Base-by-base conservation (phyloP, 495 filamentous ascomycete genomes). In the Xylaria palmicola region DNA sequence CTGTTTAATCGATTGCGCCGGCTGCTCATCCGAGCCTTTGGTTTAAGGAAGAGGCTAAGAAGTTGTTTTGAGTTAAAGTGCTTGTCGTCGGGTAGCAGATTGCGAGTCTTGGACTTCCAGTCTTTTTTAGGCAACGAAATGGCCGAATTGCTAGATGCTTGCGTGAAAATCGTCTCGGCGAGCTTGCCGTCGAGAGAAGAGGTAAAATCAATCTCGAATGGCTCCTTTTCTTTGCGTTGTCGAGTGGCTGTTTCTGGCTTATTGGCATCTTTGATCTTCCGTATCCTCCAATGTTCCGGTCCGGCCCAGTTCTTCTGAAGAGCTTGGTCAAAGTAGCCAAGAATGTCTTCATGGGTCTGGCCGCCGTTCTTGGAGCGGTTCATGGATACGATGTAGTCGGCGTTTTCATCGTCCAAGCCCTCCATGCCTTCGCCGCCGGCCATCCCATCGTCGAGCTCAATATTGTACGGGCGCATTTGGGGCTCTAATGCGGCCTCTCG, bases 251-350 rank as follows among this genome's bases (percentile, higher is more conserved):
- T 81, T 13, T 82, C 76, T 32, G 80, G 72, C 66, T 89, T 91
- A 57, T 83, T 85, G 60, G 83, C 81, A 57, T 94, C 90, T 74
- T 97, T 97, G 72, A 98, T 93, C 70, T 88, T 90, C 41, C 90
- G 83, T 67, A 99, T 98, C 65, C 93, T 86, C 94, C 94, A 99
- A 75, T 99, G 95, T 72, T 99, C 95, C 37, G 94, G 94, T 48
- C 92, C 95, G n/a, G 90, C 91, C 94, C 94, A 99, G 73, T 97
- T 98, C 81, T 95, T 96, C 66, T 90, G 86, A 26, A 97, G 77
- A 8, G 93, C 92, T 67, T 96, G 88, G 73, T 99, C 94, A 69
- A 99, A 99, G 76, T 97, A 99, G 66, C 88, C 89, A 17, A 99
- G 83, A 55, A 99, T 96, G 67, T 97, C 92, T 62, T 97, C 91